Evolutionary conservation across 2,329 filamentous ascomycete species (phyloP), one percentile per base, ranked within the genome.

Genomic region (Zymoseptoria brevis): DNA sequence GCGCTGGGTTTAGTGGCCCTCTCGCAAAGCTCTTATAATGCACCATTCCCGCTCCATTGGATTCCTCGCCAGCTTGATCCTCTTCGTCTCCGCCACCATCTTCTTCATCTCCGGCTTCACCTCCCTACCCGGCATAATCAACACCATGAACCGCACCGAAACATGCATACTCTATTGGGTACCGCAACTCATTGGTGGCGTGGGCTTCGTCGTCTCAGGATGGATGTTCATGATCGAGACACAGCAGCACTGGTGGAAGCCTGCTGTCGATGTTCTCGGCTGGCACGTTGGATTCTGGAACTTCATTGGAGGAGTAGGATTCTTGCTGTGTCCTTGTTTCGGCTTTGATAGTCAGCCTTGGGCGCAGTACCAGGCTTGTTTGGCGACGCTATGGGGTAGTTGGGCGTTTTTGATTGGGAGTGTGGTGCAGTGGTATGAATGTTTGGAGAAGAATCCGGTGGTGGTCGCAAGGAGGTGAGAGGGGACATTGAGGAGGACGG

Each of bases 1-100:
- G 4, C 73, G 71, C 69, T 71, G 69, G 69, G 57, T 64, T 24
- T 71, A 68, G 69, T 67, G 62, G 60, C 69, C 68, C 8, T 66
- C 65, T 1, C 60, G 57, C 60, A 22, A 66, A 30, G 67, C 68
- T 24, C 57, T 71, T 8, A 58, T 50, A 7, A 60, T 64, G 3
- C 65, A 70, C 55, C 68, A 71, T 57, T 57, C 69, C 54, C 62
- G 59, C 54, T 68, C 70, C 35, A 63, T 70, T 13, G 69, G 69
- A n/a, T 71, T 69, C 56, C 58, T 69, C 45, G 69, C 67, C n/a
- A 70, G 67, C 41, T 55, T 61, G 4, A 62, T 58, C 22, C 65
- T 67, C 58, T 56, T 66, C 30, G 50, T 68, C n/a, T 68, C 67
- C 19, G 67, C 67, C 19, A 66, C 63, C 8, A 53, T 71, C 21